Evolutionary conservation across 208 protist species (phyloP), one percentile per base, ranked within the genome.

Genomic region (Trypanosoma boissoni): DNA sequence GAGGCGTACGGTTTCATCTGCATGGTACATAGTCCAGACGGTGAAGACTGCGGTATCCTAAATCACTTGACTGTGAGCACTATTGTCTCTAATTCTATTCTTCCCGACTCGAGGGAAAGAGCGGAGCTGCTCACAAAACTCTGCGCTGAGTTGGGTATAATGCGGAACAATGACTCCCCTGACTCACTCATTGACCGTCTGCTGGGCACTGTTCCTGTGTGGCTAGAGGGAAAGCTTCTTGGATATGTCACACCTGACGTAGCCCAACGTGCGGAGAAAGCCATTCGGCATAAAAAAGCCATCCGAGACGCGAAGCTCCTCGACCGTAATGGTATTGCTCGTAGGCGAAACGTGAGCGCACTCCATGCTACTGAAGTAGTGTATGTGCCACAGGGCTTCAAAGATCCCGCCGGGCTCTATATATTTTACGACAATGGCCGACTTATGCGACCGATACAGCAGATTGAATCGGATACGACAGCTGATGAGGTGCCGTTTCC

Each of bases 11-110:
- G 96, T 46, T 99, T 99, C 81, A 76, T 99, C 32, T 99, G 99
- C 84, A 98, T 99, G 74, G 99, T 99, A 31, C 98, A 99, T 88
- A 99, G 98, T 28, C 99, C 99, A 43, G 99, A 99, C 89, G 99
- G 99, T 60, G 91, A 93, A 39, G 98, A 98, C 66, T 99, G 99
- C 78, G 99, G 99, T 72, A 90, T 99, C 24, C 74, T 99, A 26
- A 99, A 99, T 70, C 98, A 99, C 77, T 76, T 99, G 9, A 92
- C 96, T 49, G 62, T 94, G 24, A 85, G 86, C 32, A 90, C 85
- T 34, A 74, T 93, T 58, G 57, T 90, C 42, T 89, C 88, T 26
- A 75, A 71, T 32, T 80, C 81, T 2, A 24, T 78, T 24, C 44
- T 45, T 20, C n/a, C 45, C 1, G 48, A 44, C 5, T 71, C 65